Conservation (phyloP, 2,329 filamentous ascomycete species). For the Phaeosphaeriaceae sp. region DNA sequence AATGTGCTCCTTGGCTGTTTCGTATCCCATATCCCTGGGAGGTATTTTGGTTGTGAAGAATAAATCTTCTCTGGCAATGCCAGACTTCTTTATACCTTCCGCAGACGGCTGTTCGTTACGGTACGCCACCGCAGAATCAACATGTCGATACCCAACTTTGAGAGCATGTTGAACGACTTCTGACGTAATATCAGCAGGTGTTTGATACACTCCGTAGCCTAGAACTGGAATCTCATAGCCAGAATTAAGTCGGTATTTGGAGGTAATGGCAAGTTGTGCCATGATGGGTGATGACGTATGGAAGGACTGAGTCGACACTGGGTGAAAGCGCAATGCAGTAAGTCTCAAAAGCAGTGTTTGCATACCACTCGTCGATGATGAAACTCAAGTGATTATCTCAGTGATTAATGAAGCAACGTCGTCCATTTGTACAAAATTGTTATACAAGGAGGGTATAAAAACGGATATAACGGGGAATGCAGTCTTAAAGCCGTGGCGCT, state of each 20-base stretch:
- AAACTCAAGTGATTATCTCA: too few species aligned
- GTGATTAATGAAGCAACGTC: too few species aligned
- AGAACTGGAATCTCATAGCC: constrained; percentile 67
- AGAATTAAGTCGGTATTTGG: constrained; percentile 61
- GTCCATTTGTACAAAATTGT: too few species aligned
- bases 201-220: constrained; percentile 61
- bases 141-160: constrained; percentile 65
- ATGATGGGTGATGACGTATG: constrained; percentile 45
- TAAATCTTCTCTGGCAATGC: constrained; percentile 63
- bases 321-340: constrained; percentile 13
- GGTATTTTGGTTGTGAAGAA: constrained; percentile 78
- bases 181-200: constrained; percentile 62
- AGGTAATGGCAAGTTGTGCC: constrained; percentile 53
- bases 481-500: too few species aligned
- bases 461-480: too few species aligned
- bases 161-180: constrained; percentile 66
- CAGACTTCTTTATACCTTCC: constrained; percentile 64
- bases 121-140: constrained; percentile 70
- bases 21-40: constrained; percentile 61
- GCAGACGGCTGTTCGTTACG: constrained; percentile 72
- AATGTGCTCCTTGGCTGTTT: constrained; percentile 67
- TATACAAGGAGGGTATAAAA: too few species aligned
- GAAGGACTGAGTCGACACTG: constrained; percentile 16
- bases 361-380: constrained; percentile 3
- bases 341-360: constrained; percentile 19